A percentile compares a stretch with the other conserved stretches of the same genome.
phyloP scores from a whole-genome alignment of 2,329 filamentous ascomycete genomes.

The Colletotrichum sp. region DNA sequence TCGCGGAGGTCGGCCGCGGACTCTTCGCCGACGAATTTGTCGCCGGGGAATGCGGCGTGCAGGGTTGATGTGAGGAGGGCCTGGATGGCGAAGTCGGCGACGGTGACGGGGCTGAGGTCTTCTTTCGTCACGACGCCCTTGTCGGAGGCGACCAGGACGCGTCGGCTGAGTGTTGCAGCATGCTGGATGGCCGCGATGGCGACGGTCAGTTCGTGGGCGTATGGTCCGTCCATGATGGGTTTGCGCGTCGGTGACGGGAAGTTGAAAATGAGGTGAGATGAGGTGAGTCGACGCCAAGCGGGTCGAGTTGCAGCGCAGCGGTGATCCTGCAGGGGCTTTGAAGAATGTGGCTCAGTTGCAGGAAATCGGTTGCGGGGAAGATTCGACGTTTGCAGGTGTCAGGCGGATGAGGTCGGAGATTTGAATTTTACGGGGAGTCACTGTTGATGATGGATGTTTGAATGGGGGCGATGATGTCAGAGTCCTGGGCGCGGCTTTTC shows the following conservation, averaged over 20 bases:
- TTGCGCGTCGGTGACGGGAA: background rate
- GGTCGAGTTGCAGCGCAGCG: background rate
- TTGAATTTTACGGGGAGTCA: background rate
- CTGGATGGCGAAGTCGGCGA: slow-evolving; percentile 66
- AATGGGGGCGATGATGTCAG: slow-evolving; percentile 15
- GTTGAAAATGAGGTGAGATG: background rate
- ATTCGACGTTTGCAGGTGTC: background rate
- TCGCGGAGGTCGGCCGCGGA: slow-evolving; percentile 51
- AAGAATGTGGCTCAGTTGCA: background rate
- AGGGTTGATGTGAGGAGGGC: slow-evolving; percentile 58
- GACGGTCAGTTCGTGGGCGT: slow-evolving; percentile 45
- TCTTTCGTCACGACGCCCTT: slow-evolving; percentile 58
- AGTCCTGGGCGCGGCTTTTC: background rate
- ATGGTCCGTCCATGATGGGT: slow-evolving; percentile 45
- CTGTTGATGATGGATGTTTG: background rate
- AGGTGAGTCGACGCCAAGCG: background rate
- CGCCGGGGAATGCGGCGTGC: slow-evolving; percentile 53
- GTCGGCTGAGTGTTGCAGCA: slow-evolving; percentile 55
- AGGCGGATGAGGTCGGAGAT: background rate
- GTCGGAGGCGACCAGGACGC: slow-evolving; percentile 50
- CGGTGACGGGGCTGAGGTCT: slow-evolving; percentile 62
- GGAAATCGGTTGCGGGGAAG: background rate
- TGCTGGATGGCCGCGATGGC: slow-evolving; percentile 47
- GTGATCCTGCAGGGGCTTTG: background rate
- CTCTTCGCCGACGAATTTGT: slow-evolving; percentile 62